phyloP scores from a whole-genome alignment of 257 asterid species.

The Fraxinus americana region DNA sequence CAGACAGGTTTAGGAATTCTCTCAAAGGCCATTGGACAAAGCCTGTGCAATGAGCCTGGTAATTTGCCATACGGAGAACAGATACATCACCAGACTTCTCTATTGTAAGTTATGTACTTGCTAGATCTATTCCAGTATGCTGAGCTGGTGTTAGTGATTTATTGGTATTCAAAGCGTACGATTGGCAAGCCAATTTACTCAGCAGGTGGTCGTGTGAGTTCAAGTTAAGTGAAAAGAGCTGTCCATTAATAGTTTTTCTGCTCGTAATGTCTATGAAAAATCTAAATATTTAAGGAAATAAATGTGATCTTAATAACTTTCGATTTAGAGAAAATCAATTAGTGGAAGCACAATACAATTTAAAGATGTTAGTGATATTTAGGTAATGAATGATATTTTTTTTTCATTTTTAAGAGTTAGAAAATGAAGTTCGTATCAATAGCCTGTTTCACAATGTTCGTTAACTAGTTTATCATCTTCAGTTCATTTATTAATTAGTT shows the following conservation, averaged over 20 bases:
- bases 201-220: not conserved
- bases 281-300: not conserved
- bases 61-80: constrained; percentile 28
- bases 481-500: not conserved
- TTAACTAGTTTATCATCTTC: not conserved
- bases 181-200: not conserved
- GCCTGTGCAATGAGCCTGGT: constrained; percentile 34
- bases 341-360: not conserved
- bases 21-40: constrained; percentile 36
- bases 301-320: not conserved
- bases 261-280: not conserved
- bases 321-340: not conserved
- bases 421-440: not conserved
- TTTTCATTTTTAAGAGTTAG: not conserved
- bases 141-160: not conserved
- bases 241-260: not conserved
- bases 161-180: not conserved
- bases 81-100: constrained; percentile 25
- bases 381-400: not conserved
- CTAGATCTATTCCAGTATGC: not conserved
- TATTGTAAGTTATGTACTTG: constrained; percentile 42
- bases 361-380: not conserved
- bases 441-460: not conserved
- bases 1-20: constrained; percentile 54
- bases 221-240: not conserved